Base-by-base conservation (phyloP, 23 red algal species). In the Gracilaria caudata region DNA sequence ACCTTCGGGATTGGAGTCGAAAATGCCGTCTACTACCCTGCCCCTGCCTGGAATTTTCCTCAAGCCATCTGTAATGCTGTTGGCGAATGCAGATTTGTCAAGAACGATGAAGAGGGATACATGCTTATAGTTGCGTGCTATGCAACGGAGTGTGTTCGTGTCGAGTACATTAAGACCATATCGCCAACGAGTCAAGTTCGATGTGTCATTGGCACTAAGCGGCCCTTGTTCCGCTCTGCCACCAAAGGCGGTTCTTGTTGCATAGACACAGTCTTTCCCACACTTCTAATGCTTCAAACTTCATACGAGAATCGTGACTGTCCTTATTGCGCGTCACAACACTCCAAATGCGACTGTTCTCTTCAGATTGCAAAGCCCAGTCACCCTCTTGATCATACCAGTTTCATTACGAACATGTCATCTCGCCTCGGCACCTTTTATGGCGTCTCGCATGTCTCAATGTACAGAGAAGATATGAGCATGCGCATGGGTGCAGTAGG, bases 51-150 rank as follows among this genome's bases (percentile, higher is more conserved):
- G 70, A 45, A 75, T 29, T 4, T 49, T 34, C 70, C 70, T 75
- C 17, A 75, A 75, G 13, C 40, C 34, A 13, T 29, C 6, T 46
- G 19, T 8, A 75, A 25, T 75, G 70, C 70, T 8, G 29, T 75
- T 46, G 70, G 70, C 19, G 70, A 75, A 49, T 75, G 37, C 25
- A 38, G 70, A 46, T 75, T 75, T 75, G 70, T 75, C 38, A 75
- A 75, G 43, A 47, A 75, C 70, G 37, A 43, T 14, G 0, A 75
- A 24, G 70, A 75, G 35, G 40, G 70, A 0, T 75, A 75, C 70
- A 75, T 46, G 39, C 20, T 75, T 34, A 29, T 75, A 45, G 24
- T 75, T 26, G 29, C 70, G 0, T 75, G 43, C 70, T 75, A 46
- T 29, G 39, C 29, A 6, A 75, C 70, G 6, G 70, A 75, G 33